Evolutionary conservation across 2,329 filamentous ascomycete species (phyloP), one percentile per base, ranked within the genome.

Genomic region (Nemania sp.): DNA sequence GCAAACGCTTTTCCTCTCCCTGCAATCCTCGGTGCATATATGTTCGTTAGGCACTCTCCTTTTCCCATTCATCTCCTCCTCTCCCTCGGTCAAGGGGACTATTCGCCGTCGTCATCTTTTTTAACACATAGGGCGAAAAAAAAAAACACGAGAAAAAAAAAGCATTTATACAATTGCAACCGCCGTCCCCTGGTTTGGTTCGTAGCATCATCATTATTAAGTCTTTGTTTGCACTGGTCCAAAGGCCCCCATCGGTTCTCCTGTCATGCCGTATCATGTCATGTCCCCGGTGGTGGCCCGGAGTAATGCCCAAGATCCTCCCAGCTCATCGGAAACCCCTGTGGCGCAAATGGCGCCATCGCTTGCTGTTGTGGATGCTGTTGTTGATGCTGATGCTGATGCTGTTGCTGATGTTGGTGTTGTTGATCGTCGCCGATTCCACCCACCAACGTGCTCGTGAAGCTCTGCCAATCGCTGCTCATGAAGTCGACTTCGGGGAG

Each of bases 381-480:
- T 62, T 24, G 56, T 49, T 41, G 57, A 53, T 61, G 52, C 15
- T 45, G 64, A 1, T 62, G 57, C 1, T 49, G 64, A 4, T 65
- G 58, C 15, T 2, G 35, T 41, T 52, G 58, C 5, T 61, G 45
- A 5, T 52, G 61, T 24, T 56, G 51, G 2, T 55, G 62, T 20
- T 53, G 54, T 4, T 55, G 65, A 3, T 69, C 62, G 11, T 66
- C 58, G 2, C 54, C 58, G 13, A 67, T 5, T 7, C 53, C 60
- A 13, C 64, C 67, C 7, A 77, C 69, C 3, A 77, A 66, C 1
- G 75, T 76, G 41, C 73, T 77, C 13, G 75, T 69, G 62, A 76
- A 75, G 62, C 75, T 76, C 32, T 66, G 70, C 75, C 75, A 77
- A 32, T 77, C 75, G 32, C 76, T 74, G 10, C 68, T 75, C 35